Conservation (phyloP, 2,329 filamentous ascomycete genomes). For the Amauroascus niger region DNA sequence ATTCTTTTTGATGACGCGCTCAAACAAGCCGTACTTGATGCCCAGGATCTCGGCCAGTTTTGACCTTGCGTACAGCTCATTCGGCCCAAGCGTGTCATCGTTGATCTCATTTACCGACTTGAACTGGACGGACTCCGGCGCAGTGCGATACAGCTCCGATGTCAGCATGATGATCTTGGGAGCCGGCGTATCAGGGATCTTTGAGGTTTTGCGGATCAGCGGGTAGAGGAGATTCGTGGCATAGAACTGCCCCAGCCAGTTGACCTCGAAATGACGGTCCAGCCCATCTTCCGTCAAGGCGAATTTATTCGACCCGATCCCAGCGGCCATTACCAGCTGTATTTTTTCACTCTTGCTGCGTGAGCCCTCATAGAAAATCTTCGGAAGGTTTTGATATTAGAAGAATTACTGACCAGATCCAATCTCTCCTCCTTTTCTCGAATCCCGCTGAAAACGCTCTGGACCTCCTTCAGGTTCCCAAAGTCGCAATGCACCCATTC, state of each 20-base stretch:
- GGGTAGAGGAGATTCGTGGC: constrained; percentile 37
- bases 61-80: constrained; percentile 34
- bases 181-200: constrained; percentile 26
- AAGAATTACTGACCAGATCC: constrained; percentile 26
- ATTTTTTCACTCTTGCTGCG: neutral
- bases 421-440: constrained; percentile 31
- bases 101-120: constrained; percentile 38
- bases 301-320: constrained; percentile 38
- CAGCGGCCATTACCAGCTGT: constrained; percentile 35
- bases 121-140: constrained; percentile 33
- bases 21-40: constrained; percentile 35
- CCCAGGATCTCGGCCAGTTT: constrained; percentile 40
- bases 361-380: neutral
- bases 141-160: constrained; percentile 35
- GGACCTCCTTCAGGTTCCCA: constrained; percentile 32
- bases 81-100: constrained; percentile 26
- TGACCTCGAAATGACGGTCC: constrained; percentile 36
- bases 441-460: constrained; percentile 32
- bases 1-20: constrained; percentile 37
- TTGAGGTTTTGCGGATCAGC: constrained; percentile 35
- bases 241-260: constrained; percentile 40
- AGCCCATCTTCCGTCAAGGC: constrained; percentile 32
- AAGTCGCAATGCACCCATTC: constrained; percentile 39
- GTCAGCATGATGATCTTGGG: constrained; percentile 37
- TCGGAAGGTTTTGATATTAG: neutral